Conservation (phyloP, 768 basidiomycete species). For the Boletales sp. region DNA sequence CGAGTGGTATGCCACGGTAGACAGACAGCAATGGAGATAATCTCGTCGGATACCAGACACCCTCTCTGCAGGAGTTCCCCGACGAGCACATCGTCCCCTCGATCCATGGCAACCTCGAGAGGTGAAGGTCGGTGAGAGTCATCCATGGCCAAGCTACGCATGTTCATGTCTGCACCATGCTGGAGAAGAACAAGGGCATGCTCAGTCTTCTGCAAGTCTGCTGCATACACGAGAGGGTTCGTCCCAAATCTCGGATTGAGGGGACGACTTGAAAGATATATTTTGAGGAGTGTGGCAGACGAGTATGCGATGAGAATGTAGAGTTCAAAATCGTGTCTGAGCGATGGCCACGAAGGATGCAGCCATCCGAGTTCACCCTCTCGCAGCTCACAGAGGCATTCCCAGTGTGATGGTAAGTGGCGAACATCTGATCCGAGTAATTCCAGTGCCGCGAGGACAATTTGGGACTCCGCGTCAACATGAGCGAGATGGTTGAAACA, state of each 20-base stretch:
- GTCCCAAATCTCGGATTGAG: background rate
- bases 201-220: background rate
- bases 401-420: background rate
- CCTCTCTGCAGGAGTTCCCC: background rate
- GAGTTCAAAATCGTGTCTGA: background rate
- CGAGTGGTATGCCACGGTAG: background rate
- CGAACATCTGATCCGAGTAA: background rate
- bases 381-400: background rate
- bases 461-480: background rate
- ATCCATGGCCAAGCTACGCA: background rate
- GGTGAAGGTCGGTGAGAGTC: background rate
- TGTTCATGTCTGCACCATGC: background rate
- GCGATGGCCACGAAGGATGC: background rate
- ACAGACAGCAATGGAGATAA: background rate
- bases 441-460: background rate
- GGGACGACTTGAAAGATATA: background rate
- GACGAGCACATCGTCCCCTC: background rate
- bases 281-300: background rate
- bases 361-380: background rate
- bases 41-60: background rate
- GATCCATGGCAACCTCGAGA: background rate
- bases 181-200: background rate
- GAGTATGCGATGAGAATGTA: background rate
- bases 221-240: background rate
- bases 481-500: background rate